Base-by-base conservation (phyloP, 257 asterid genomes). In the Scutellaria minor region DNA sequence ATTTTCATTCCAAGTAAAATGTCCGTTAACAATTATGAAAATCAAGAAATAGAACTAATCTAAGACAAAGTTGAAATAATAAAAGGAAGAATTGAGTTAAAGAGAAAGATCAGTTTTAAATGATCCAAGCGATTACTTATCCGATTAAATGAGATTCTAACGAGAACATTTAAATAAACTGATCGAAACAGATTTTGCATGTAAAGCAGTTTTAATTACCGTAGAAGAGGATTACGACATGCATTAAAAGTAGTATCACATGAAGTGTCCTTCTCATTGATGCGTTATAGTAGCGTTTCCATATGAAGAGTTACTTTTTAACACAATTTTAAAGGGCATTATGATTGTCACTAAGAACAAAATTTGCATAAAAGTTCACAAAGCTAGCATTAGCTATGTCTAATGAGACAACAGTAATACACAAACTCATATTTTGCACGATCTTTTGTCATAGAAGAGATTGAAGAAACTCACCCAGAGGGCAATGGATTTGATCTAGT, bases 401-500 rank as follows among this genome's bases (percentile, higher is more conserved):
- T 41, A 66, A 66, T 27, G 3, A 27, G n/a, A 40, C 14, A 62
- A 45, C 7, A 27, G 11, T 5, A n/a, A 64, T 7, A 42, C 2
- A 66, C 20, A 56, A 76, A 54, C 45, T 46, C 66, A 45, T 47
- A 24, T 40, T 13, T 7, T n/a, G 37, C 42, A 42, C 13, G 58
- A 70, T 37, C 41, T 68, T 35, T 74, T 70, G 10, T 58, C 11
- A 44, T 55, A 73, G 72, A 70, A 60, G 57, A 42, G 40, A 51
- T 24, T 3, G 73, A 40, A 69, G 75, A 56, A 48, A 68, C 80
- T 86, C 59, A 90, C 95, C 85, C 68, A 13, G 83, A 70, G 12
- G 83, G 72, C 56, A 66, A 59, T 5, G 80, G 82, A 67, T 68
- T 84, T 55, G 90, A 80, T 79, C 80, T 82, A 20, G 78, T 75